Percentiles rank a stretch among this genome's conserved stretches.
Evolutionary conservation across 345 rosid genomes (phyloP).

Genomic region (Aurinia saxatilis): DNA sequence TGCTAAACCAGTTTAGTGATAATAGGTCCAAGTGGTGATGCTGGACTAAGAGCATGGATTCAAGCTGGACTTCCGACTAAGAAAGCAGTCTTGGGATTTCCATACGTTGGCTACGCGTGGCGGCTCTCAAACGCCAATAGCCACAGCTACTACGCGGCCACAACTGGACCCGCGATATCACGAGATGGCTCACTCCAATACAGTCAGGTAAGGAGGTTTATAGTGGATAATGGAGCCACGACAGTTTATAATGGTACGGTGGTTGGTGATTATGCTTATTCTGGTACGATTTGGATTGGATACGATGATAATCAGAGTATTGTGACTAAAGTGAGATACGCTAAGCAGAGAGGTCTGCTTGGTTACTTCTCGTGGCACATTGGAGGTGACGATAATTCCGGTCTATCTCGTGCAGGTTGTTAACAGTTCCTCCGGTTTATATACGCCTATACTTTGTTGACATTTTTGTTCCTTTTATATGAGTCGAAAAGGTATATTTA

Average conservation of each 20-base stretch:
- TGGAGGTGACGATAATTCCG: conserved; percentile 43
- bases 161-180: conserved; percentile 32
- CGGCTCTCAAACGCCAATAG: conserved; percentile 39
- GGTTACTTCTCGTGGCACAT: conserved; percentile 82
- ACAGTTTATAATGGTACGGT: conserved; percentile 36
- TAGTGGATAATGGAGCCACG: conserved; percentile 30
- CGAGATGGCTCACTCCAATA: conserved; percentile 25
- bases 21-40: conserved; percentile 45
- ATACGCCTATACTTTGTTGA: too few relatives aligned
- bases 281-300: conserved; percentile 53
- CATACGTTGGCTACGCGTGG: conserved; percentile 61
- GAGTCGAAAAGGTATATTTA: background rate
- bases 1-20: too few relatives aligned
- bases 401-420: conserved; percentile 36
- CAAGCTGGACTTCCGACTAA: conserved; percentile 37
- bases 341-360: conserved; percentile 40
- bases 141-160: conserved; percentile 46
- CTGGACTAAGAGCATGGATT: conserved; percentile 48
- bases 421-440: background rate
- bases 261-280: conserved; percentile 44
- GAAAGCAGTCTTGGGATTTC: conserved; percentile 55
- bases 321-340: conserved; percentile 40
- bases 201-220: conserved; percentile 30
- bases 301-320: conserved; percentile 47
- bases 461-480: background rate